Evolutionary conservation across 306 rosid species (phyloP), one percentile per base, ranked within the genome.

Genomic region (Corylus heterophylla): DNA sequence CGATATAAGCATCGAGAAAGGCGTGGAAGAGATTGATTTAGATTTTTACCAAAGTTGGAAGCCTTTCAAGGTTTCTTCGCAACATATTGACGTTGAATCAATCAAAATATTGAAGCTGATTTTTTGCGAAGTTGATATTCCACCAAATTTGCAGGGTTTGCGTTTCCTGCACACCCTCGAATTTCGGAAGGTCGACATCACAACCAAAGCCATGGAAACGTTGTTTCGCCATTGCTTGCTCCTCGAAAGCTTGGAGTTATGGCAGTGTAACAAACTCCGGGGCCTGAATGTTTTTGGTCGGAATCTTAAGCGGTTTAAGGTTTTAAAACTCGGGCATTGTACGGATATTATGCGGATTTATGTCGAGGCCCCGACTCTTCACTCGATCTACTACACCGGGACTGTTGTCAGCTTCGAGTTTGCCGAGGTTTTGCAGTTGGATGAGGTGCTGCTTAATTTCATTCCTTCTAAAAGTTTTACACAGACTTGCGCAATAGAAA

Each of bases 311-410:
- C n/a, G 12, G 13, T 78, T 87, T 4, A 87, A 12, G 50, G 50
- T 13, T 0, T 25, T 89, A 56, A 87, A 64, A 20, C 17, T 89
- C 0, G 75, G 73, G 47, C 4, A 8, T 0, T 70, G 85, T 42
- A 0, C 1, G 7, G 59, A 66, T 0, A 3, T 89, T 18, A 1
- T 1, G 1, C 3, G 4, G 12, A 14, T 82, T 18, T 2, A n/a
- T 1, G 49, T 90, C 0, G 67, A 84, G 37, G 77, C 81, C 1
- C 86, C 91, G 2, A 73, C 63, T 20, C 79, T 89, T 11, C 12
- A 27, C 0, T 45, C 61, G 0, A 1, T 89, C 2, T 74, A 61
- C 20, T 87, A 69, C 25, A 1, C 6, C 13, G 91, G 91, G 3
- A 0, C 0, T 7, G 8, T 77, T 0, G 10, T 79, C 0, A 3